Percentiles rank a stretch among this genome's conserved stretches.
phyloP scores from a whole-genome alignment of 768 basidiomycete species.

The Saitozyma podzolica region DNA sequence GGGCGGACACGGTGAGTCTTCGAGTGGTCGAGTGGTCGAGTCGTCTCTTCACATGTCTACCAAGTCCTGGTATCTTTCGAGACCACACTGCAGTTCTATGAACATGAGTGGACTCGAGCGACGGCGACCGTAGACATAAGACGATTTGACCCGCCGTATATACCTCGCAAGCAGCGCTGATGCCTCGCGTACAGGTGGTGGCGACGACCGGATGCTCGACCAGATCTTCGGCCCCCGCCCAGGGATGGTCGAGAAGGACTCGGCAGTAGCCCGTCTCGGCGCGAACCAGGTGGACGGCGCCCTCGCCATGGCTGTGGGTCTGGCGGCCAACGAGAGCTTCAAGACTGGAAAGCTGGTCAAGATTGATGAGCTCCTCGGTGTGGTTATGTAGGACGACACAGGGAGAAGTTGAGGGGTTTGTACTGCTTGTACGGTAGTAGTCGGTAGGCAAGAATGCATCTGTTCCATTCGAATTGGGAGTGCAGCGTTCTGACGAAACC shows the following conservation, averaged over 20 bases:
- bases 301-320: constrained; percentile 57
- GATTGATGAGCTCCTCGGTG: constrained; percentile 50
- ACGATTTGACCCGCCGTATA: neutral
- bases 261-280: constrained; percentile 57
- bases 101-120: no score
- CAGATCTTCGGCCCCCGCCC: constrained; percentile 58
- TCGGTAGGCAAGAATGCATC: no score
- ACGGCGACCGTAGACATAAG: no score
- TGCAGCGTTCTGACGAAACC: no score
- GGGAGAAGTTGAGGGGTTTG: no score
- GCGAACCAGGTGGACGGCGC: constrained; percentile 59
- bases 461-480: no score
- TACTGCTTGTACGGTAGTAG: no score
- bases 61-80: no score
- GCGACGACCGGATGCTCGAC: constrained; percentile 58
- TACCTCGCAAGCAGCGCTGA: no score
- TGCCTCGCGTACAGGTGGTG: constrained; percentile 50
- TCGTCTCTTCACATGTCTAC: no score
- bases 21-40: no score
- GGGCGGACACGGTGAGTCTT: constrained; percentile 56
- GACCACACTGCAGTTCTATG: no score
- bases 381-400: constrained; percentile 20
- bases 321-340: constrained; percentile 60
- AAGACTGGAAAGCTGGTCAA: constrained; percentile 56
- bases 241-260: constrained; percentile 54